Evolutionary conservation across 129 eudicot species (phyloP).

Genomic region (Silybum marianum): DNA sequence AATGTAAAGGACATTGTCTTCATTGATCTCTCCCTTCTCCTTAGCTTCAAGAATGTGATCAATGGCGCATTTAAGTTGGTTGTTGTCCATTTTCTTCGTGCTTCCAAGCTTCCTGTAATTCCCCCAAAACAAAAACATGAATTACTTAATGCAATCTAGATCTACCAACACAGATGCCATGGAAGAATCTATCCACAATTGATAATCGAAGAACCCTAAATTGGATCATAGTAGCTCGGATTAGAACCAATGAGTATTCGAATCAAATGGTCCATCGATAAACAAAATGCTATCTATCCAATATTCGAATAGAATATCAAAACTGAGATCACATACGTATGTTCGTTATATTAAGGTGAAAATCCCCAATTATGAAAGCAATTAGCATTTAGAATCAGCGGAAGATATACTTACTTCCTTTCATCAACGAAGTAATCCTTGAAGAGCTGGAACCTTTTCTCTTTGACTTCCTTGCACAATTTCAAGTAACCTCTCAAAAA

Average conservation of each 20-base stretch:
- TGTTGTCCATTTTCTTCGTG: slow-evolving; percentile 53
- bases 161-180: neutral
- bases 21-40: slow-evolving; percentile 90
- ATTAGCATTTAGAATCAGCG: neutral
- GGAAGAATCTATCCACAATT: neutral
- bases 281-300: too few species aligned
- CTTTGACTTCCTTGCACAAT: slow-evolving; percentile 73
- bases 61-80: slow-evolving; percentile 76
- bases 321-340: too few species aligned
- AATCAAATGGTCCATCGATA: too few species aligned
- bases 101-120: slow-evolving; percentile 69
- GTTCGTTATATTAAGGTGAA: too few species aligned
- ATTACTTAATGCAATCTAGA: slow-evolving; percentile 6
- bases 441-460: slow-evolving; percentile 73
- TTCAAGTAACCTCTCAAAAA: slow-evolving; percentile 77
- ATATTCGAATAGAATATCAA: neutral
- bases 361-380: neutral
- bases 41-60: slow-evolving; percentile 92
- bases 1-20: slow-evolving; percentile 91
- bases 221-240: neutral
- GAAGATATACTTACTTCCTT: slow-evolving; percentile 62
- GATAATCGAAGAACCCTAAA: neutral
- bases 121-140: neutral
- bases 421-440: slow-evolving; percentile 85
- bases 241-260: neutral